Evolutionary conservation across 2,329 filamentous ascomycete genomes (phyloP), one percentile per base, ranked within the genome.

Genomic region (Colletotrichum brevisporum): DNA sequence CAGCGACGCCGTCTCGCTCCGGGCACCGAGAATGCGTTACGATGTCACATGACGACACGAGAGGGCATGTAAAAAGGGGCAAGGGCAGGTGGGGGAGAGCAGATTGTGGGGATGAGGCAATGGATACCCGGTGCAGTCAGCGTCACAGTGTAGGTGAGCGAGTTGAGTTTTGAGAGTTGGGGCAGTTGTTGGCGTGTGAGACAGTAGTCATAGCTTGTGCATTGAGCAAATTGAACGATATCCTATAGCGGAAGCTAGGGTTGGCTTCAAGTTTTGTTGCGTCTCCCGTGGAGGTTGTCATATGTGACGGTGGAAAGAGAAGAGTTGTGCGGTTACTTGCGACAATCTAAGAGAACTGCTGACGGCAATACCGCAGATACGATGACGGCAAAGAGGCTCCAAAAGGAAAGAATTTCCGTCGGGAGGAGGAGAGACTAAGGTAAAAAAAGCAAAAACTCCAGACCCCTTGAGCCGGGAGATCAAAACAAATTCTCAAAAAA

Each of bases 71-170:
- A 56, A 50, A 31, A 50, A 48, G 50, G 15, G 21, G 21, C 18
- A 31, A 13, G 24, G 4, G 39, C 21, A 26, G 41, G 18, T 31
- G 27, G 16, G 26, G 27, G 18, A 27, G 12, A 36, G 55, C 18
- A 27, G 41, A 47, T 52, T 59, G 54, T 60, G 51, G 36, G 56
- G 63, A 62, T 13, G 50, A 69, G 41, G 43, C 39, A 24, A 66
- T 36, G 55, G 27, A 69, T 69, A 67, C 56, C 62, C 67, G 57
- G 63, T 31, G 41, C 21, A 39, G 43, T 26, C 24, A 18, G 26
- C 10, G 47, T 24, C 21, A 24, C 21, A 24, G 21, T 18, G n/a
- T 15, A 10, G 52, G 36, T 53, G 13, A 26, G 13, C 16, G n/a
- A 15, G 4, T 13, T 2, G 47, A 43, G 36, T 36, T 36, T 36